phyloP scores from a whole-genome alignment of 2,329 filamentous ascomycete species.

The Pezizomycotina sp. region DNA sequence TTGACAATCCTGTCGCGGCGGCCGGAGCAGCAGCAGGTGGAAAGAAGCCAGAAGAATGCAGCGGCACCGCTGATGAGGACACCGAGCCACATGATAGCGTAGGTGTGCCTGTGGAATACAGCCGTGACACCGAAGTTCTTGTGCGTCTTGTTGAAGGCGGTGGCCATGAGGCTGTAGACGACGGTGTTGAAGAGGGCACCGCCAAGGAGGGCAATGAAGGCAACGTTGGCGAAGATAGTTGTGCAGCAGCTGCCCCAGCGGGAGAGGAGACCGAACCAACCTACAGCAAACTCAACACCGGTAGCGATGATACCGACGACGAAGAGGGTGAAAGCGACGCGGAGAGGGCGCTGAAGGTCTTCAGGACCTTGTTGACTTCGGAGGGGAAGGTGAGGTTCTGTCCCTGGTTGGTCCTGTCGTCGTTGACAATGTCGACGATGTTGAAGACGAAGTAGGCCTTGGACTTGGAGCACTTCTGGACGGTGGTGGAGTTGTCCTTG shows the following conservation, averaged over 20 bases:
- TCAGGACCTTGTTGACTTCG: constrained; percentile 49
- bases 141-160: constrained; percentile 48
- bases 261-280: constrained; percentile 32
- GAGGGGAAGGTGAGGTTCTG: constrained; percentile 49
- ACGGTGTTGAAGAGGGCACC: constrained; percentile 60
- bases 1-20: constrained; percentile 27
- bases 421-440: constrained; percentile 50
- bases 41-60: constrained; percentile 79
- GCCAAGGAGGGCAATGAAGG: constrained; percentile 39
- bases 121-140: constrained; percentile 55
- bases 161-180: constrained; percentile 53
- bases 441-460: constrained; percentile 63
- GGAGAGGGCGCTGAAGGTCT: constrained; percentile 57
- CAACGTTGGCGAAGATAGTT: constrained; percentile 54
- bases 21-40: constrained; percentile 79
- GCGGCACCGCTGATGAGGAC: constrained; percentile 59
- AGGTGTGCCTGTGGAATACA: constrained; percentile 50
- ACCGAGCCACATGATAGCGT: constrained; percentile 61
- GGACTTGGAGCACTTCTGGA: constrained; percentile 50
- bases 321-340: constrained; percentile 54
- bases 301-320: constrained; percentile 65
- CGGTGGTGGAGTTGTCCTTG: constrained; percentile 38
- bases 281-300: constrained; percentile 34
- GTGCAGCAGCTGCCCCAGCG: constrained; percentile 67
- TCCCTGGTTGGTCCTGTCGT: constrained; percentile 35